Evolutionary conservation across 179 eudicot genomes (phyloP), one percentile per base, ranked within the genome.

Genomic region (Nepenthes alata): DNA sequence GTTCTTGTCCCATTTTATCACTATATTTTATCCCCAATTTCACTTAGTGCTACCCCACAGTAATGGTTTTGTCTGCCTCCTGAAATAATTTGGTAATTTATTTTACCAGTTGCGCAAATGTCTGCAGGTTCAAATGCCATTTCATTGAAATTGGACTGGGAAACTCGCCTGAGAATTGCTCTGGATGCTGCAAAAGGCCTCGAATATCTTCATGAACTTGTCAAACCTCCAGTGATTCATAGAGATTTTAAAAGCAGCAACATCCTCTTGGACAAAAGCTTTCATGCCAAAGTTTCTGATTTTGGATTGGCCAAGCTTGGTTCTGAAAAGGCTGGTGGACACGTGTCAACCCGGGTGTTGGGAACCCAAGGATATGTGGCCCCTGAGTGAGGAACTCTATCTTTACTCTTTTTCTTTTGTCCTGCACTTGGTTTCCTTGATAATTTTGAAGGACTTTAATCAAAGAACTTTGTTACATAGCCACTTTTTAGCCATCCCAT

Each of bases 311-410:
- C 97, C 64, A 91, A 91, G 74, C 83, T 80, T 71, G 97, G 97
- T 60, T 77, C 96, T 53, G 95, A 91, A 68, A 88, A 79, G 77
- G 94, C 94, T 57, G 94, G 97, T 56, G 94, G 88, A 16, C 96
- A 91, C 64, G 97, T 91, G 25, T 91, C 96, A 35, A 91, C 97
- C 16, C 85, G 96, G 53, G 96, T 91, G n/a, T 75, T 91, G 58
- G 97, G 97, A 68, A 91, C 97, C 64, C 97, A 83, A 66, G 96
- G 97, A 66, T 91, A 91, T 64, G 97, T 91, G 51, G 94, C 97
- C 51, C 97, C 97, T 6, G 96, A 91, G 97, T 91, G 82, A 74
- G 91, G 55, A 54, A 60, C 47, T 14, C 37, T 2, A 15, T 47
- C n/a, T 15, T 11, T 39, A 11, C 35, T 53, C 41, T 2, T 2